Base-by-base conservation (phyloP, 2,329 filamentous ascomycete genomes). In the Epicoccum nigrum region DNA sequence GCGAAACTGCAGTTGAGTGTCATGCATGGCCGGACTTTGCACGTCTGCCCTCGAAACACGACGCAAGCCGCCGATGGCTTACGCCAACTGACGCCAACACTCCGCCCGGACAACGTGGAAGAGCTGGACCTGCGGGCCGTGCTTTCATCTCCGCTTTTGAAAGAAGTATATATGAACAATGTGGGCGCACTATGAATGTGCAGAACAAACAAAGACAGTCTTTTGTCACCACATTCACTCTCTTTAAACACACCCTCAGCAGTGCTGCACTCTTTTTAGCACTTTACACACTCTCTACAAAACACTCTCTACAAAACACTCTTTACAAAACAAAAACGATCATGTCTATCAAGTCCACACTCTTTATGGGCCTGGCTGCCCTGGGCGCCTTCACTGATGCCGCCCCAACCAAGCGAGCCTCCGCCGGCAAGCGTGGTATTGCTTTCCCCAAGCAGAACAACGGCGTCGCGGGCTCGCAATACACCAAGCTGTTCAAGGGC, bases 351-450 rank as follows among this genome's bases (percentile, higher is more conserved):
- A 52, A 52, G 23, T 52, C 49, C 43, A 44, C 60, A 53, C 50
- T 69, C 45, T 41, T 57, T 39, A 27, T 68, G 51, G 57, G 65
- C 64, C 62, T 69, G 30, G 65, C 63, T 53, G 65, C 63, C 50
- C 64, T 69, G 45, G 58, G 62, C 33, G 48, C 63, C 25, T 49
- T 69, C 40, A 62, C 58, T 38, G 60, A 63, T 42, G 65, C 67
- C n/a, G 56, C 60, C 12, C 65, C 67, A 40, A 60, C 64, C 37
- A 59, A 60, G 51, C 64, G 67, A 23, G 54, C 50, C 35, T 55
- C 44, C 40, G 54, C 50, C 44, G 56, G 60, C 56, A 69, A 69
- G 59, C 65, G 65, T 52, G 67, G 67, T 54, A 56, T 68, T 60
- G 63, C 56, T n/a, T 69, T 66, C 44, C 63, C 63, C 38, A 66